phyloP scores from a whole-genome alignment of 208 protist species.

The Tritrichomonas foetus region DNA sequence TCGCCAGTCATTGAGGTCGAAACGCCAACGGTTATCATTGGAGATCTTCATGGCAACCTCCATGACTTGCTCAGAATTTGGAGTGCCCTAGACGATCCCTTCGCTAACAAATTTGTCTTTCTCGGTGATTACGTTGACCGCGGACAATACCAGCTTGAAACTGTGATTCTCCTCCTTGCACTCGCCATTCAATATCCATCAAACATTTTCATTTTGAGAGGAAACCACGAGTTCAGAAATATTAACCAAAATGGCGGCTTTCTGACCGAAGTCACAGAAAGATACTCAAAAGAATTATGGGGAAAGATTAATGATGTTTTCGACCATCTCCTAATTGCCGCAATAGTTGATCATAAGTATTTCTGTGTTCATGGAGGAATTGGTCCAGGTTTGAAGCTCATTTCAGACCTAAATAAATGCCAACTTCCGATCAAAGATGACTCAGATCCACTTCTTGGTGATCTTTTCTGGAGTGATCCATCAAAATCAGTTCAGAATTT shows the following conservation, averaged over 20 bases:
- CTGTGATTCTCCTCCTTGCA: too few species aligned
- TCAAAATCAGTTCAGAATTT: background rate
- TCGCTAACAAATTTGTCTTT: background rate
- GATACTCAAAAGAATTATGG: background rate
- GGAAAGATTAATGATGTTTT: background rate
- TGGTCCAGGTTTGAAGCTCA: background rate
- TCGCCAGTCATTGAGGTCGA: background rate
- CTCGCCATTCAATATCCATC: too few species aligned
- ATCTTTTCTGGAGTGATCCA: slow-evolving; percentile 12
- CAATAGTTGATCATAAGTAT: background rate
- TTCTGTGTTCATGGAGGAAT: background rate
- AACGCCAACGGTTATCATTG: background rate
- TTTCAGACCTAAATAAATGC: background rate
- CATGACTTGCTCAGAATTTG: slow-evolving; percentile 54
- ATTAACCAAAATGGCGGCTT: background rate
- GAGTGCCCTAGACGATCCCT: background rate
- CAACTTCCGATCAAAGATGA: background rate
- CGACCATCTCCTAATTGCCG: background rate
- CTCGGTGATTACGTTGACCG: slow-evolving; percentile 12
- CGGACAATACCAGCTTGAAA: background rate
- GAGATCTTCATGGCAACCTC: slow-evolving; percentile 55
- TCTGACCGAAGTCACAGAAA: background rate
- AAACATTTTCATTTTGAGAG: background rate
- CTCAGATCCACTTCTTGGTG: slow-evolving; percentile 43
- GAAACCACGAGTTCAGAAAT: background rate